A percentile compares a stretch with the other conserved stretches of the same genome.
Conservation (phyloP, 2,329 filamentous ascomycete species). For the Gliomastix tumulicola region DNA sequence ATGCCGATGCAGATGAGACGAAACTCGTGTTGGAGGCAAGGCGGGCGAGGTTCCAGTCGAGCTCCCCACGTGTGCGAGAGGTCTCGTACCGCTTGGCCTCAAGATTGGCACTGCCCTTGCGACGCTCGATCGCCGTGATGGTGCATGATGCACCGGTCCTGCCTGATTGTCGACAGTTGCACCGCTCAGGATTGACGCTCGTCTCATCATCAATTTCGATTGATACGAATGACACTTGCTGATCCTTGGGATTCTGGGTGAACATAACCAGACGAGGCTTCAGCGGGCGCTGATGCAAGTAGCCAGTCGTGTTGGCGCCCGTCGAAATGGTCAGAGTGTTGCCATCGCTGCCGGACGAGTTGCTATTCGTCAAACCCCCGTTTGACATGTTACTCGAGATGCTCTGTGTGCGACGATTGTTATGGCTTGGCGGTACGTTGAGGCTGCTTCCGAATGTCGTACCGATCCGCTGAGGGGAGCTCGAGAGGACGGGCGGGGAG, state of each 20-base stretch:
- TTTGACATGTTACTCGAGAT: conserved; percentile 6
- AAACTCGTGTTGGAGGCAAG: conserved; percentile 1
- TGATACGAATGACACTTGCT: conserved; percentile 17
- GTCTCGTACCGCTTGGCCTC: background rate
- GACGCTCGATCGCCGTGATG: background rate
- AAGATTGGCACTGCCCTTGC: background rate
- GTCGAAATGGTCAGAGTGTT: conserved; percentile 9
- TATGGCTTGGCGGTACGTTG: no score
- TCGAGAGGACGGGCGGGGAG: no score
- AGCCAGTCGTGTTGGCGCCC: conserved; percentile 12
- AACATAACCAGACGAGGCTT: conserved; percentile 26
- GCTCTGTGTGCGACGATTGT: no score
- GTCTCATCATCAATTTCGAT: conserved; percentile 22
- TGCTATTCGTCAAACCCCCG: conserved; percentile 14
- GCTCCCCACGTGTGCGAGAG: background rate
- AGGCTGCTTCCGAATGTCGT: no score
- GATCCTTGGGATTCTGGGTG: conserved; percentile 13
- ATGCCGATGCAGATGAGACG: background rate
- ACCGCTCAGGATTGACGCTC: conserved; percentile 22
- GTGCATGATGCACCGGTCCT: conserved; percentile 10
- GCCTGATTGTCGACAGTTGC: conserved; percentile 20
- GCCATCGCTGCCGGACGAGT: conserved; percentile 12
- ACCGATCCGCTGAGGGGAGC: no score
- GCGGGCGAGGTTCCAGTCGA: conserved; percentile 2
- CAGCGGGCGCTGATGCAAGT: conserved; percentile 18